phyloP scores from a whole-genome alignment of 805 yeast genomes.

The Pachysolen tannophilus region DNA sequence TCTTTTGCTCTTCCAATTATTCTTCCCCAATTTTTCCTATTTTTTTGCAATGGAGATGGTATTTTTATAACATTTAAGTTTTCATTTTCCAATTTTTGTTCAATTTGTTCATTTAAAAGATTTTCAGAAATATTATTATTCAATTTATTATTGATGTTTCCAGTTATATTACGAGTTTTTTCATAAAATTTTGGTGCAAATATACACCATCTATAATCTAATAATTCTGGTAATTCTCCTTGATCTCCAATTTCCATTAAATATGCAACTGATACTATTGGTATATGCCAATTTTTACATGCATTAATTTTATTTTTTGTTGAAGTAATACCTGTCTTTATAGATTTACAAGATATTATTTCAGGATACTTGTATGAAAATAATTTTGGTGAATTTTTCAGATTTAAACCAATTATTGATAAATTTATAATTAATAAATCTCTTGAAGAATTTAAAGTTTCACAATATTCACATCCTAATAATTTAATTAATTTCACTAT shows the following conservation, averaged over 20 bases:
- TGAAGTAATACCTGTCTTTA: slow-evolving; percentile 27
- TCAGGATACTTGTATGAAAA: slow-evolving; percentile 25
- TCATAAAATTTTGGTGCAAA: slow-evolving; percentile 33
- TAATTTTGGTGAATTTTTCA: slow-evolving; percentile 31
- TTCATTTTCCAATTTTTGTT: too few relatives aligned
- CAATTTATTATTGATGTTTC: slow-evolving; percentile 8
- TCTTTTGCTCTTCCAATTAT: slow-evolving; percentile 33
- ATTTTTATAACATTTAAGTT: slow-evolving; percentile 24
- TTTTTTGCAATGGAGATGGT: slow-evolving; percentile 47
- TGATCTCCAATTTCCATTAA: slow-evolving; percentile 41
- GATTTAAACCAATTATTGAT: slow-evolving; percentile 33
- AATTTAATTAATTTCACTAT: slow-evolving; percentile 50
- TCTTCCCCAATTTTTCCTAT: slow-evolving; percentile 36
- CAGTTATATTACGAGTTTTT: slow-evolving; percentile 20
- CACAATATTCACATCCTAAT: slow-evolving; percentile 44
- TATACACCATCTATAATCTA: slow-evolving; percentile 46
- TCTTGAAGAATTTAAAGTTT: slow-evolving; percentile 38
- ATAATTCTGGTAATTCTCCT: slow-evolving; percentile 30
- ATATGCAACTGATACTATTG: slow-evolving; percentile 48
- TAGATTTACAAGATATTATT: slow-evolving; percentile 14
- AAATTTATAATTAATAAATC: slow-evolving; percentile 52
- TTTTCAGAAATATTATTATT: slow-evolving; percentile 1
- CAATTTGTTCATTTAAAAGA: too few relatives aligned
- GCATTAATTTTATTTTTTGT: slow-evolving; percentile 49
- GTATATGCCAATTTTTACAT: slow-evolving; percentile 48